A percentile compares a stretch with the other conserved stretches of the same genome.
phyloP scores from a whole-genome alignment of 495 filamentous ascomycete genomes.

The Hypoxylon subgilvum region DNA sequence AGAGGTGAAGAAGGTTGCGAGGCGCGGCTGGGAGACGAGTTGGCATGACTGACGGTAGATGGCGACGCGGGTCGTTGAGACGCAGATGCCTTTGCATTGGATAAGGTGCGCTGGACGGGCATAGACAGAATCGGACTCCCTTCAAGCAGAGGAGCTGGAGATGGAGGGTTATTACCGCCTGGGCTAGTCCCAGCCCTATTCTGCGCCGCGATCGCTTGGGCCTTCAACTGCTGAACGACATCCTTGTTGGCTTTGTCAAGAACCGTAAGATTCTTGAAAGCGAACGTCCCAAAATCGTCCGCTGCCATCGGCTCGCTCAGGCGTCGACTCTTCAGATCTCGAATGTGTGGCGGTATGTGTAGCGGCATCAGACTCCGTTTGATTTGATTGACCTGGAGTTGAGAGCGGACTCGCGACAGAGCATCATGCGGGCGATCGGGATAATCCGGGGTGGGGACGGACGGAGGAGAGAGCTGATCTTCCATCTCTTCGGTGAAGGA shows the following conservation, averaged over 20 bases:
- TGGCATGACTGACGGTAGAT: constrained; percentile 75
- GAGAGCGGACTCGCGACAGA: constrained; percentile 83
- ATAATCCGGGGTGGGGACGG: constrained; percentile 70
- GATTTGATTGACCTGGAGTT: constrained; percentile 67
- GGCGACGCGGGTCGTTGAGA: constrained; percentile 84
- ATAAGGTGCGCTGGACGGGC: constrained; percentile 82
- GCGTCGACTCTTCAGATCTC: constrained; percentile 81
- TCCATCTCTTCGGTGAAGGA: constrained; percentile 91
- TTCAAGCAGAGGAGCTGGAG: constrained; percentile 71
- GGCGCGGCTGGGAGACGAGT: constrained; percentile 81
- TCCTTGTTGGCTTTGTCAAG: constrained; percentile 98
- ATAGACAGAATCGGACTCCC: constrained; percentile 81
- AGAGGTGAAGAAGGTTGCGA: constrained; percentile 96
- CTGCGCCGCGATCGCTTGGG: constrained; percentile 79
- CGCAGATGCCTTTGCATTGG: constrained; percentile 66
- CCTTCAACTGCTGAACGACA: constrained; percentile 91
- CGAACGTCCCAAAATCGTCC: constrained; percentile 95
- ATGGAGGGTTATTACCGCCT: constrained; percentile 47
- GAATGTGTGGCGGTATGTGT: constrained; percentile 94
- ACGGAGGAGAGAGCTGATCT: constrained; percentile 78
- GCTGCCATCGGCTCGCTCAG: constrained; percentile 86
- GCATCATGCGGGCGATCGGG: constrained; percentile 92
- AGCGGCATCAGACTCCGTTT: constrained; percentile 93
- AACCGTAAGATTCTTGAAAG: constrained; percentile 96
- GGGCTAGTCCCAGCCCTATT: constrained; percentile 53